Evolutionary conservation across 139 green algal species (phyloP), one percentile per base, ranked within the genome.

Genomic region (Axilococcus clingmanii): DNA sequence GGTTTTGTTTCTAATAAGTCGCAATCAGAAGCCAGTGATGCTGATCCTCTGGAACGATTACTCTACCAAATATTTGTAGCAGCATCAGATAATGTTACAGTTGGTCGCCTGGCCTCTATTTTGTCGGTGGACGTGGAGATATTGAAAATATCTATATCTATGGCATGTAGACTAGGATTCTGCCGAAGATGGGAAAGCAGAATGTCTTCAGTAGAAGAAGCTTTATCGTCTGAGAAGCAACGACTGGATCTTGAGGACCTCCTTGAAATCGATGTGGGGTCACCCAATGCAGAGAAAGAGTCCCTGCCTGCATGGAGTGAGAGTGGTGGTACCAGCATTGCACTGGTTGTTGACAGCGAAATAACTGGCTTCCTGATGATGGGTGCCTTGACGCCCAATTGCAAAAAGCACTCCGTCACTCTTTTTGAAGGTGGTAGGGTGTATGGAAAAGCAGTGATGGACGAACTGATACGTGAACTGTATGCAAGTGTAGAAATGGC

Each of bases 1-100:
- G 83, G 87, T 23, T 96, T 96, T 74, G 85, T 94, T 41, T 91
- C 78, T 36, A 95, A 95, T 71, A 79, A 81, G 59, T 81, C 85
- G 42, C 66, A 45, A 14, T 69, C 72, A 22, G 30, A 44, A 3
- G 64, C 52, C 22, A 67, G 70, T 38, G 46, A 55, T 23, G 60
- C 63, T 1, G 85, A 93, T 65, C 84, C 90, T 0, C 36, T 92
- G 24, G 88, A 97, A 75, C 41, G 60, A 11, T 59, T 96, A 67
- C 74, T 97, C 45, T 96, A 97, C 66, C 61, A 68, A 2, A 59
- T 94, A 14, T 93, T 97, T 51, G 77, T 97, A 24, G 84, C 88
- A 23, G 85, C 76, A 50, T 94, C 77, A 28, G 85, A 93, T 52
- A 73, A 71, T 0, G 65, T 86, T 14, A 80, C 69, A 15, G 77